Percentiles rank a stretch among this genome's conserved stretches.
Evolutionary conservation across 176 grass and related monocot species (phyloP).

Genomic region (Bromus sterilis): DNA sequence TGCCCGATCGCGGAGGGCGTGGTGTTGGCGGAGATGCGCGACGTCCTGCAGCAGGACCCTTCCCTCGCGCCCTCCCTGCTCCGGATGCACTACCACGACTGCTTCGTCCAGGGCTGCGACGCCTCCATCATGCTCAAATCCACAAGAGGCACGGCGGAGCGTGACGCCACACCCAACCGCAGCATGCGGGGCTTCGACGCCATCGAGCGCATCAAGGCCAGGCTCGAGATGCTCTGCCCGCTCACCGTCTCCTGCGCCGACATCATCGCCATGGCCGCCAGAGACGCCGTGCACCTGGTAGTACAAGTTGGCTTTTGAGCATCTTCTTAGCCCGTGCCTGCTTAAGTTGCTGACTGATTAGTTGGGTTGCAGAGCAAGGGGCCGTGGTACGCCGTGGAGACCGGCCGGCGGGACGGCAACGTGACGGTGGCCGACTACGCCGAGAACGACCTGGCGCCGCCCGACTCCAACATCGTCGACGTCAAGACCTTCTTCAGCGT

Average conservation of each 20-base stretch:
- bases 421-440: constrained; percentile 42
- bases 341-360: no score
- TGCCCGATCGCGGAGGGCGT: constrained; percentile 40
- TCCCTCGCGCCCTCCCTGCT: constrained; percentile 45
- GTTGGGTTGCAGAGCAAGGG: constrained; percentile 27
- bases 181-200: constrained; percentile 43
- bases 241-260: constrained; percentile 56
- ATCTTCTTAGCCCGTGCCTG: no score
- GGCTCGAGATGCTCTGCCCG: constrained; percentile 40
- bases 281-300: constrained; percentile 42
- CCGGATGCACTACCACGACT: constrained; percentile 71
- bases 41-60: constrained; percentile 26
- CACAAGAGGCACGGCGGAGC: constrained; percentile 18
- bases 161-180: constrained; percentile 44
- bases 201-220: constrained; percentile 47
- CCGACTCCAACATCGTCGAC: constrained; percentile 62
- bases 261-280: constrained; percentile 48
- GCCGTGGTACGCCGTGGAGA: constrained; percentile 49
- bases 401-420: constrained; percentile 48
- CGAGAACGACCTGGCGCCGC: constrained; percentile 48
- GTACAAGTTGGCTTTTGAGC: background rate
- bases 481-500: constrained; percentile 66
- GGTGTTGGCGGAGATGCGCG: constrained; percentile 36
- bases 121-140: constrained; percentile 43
- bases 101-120: constrained; percentile 59